Percentiles rank a stretch among this genome's conserved stretches.
Conservation (phyloP, 306 rosid species). For the Ormosia semicastrata region DNA sequence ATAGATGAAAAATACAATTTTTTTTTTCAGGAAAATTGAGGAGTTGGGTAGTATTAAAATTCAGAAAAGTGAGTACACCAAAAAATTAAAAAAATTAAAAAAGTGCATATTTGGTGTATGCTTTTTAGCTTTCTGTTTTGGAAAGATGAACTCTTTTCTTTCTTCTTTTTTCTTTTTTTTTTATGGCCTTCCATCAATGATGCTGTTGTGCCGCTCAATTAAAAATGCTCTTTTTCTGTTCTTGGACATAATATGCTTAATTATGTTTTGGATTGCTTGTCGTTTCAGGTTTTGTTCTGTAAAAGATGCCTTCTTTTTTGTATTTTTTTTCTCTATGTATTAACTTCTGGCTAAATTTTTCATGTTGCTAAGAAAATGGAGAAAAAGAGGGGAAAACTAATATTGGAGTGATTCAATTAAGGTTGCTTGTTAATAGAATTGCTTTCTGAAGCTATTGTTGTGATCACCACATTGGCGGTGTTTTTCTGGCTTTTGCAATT, state of each 20-base stretch:
- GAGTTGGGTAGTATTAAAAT: neutral
- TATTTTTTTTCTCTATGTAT: neutral
- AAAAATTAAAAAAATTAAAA: neutral
- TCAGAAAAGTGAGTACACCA: neutral
- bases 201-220: neutral
- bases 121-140: neutral
- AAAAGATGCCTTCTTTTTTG: neutral
- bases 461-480: neutral
- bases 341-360: slow-evolving; percentile 3
- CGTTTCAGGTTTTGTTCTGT: neutral
- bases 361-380: neutral
- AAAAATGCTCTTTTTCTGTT: neutral
- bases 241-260: neutral
- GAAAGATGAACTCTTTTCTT: neutral
- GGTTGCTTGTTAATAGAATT: neutral
- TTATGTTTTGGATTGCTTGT: slow-evolving; percentile 14
- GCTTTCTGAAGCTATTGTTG: neutral
- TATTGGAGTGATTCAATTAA: neutral
- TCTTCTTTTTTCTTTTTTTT: neutral
- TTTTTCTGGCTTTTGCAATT: neutral
- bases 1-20: neutral
- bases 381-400: neutral
- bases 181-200: neutral
- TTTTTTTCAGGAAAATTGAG: neutral
- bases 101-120: neutral